Conservation (phyloP, 139 green algal species). For the Pycnococcus provasolii region DNA sequence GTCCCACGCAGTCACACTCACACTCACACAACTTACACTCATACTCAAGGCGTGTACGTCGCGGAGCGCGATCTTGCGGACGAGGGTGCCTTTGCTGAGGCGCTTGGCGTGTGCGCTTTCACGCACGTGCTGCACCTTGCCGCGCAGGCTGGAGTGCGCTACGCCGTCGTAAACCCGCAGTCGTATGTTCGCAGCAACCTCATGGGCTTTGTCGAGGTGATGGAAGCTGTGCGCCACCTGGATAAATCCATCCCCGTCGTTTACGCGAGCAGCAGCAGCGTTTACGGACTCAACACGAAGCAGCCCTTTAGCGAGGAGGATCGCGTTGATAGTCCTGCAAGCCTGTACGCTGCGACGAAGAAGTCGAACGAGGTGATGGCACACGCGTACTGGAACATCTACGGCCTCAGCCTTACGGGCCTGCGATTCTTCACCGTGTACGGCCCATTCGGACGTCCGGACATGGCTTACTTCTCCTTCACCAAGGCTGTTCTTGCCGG, state of each 20-base stretch:
- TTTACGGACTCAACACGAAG: slow-evolving; percentile 63
- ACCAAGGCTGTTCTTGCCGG: slow-evolving; percentile 41
- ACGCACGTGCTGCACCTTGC: slow-evolving; percentile 69
- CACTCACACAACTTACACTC: neutral
- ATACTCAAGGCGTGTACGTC: slow-evolving; percentile 16
- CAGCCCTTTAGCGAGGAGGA: too few species aligned
- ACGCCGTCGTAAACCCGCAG: slow-evolving; percentile 54
- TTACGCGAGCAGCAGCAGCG: slow-evolving; percentile 54
- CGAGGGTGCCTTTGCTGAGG: slow-evolving; percentile 30
- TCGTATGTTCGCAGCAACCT: slow-evolving; percentile 64
- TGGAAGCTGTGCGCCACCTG: slow-evolving; percentile 48
- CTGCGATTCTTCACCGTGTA: slow-evolving; percentile 81
- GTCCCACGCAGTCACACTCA: too few species aligned
- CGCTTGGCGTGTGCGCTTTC: slow-evolving; percentile 52
- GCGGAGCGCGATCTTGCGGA: slow-evolving; percentile 61
- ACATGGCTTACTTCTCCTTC: slow-evolving; percentile 76
- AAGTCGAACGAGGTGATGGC: slow-evolving; percentile 58
- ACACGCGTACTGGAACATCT: slow-evolving; percentile 63
- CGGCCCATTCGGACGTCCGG: slow-evolving; percentile 50
- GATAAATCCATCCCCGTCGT: slow-evolving; percentile 47
- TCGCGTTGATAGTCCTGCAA: slow-evolving; percentile 31
- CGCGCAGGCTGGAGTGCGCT: slow-evolving; percentile 65
- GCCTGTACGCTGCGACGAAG: slow-evolving; percentile 71
- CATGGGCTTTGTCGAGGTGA: slow-evolving; percentile 46
- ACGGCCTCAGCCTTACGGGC: slow-evolving; percentile 51